Evolutionary conservation across 116 monocot genomes (phyloP), one percentile per base, ranked within the genome.

Genomic region (Zostera marina): DNA sequence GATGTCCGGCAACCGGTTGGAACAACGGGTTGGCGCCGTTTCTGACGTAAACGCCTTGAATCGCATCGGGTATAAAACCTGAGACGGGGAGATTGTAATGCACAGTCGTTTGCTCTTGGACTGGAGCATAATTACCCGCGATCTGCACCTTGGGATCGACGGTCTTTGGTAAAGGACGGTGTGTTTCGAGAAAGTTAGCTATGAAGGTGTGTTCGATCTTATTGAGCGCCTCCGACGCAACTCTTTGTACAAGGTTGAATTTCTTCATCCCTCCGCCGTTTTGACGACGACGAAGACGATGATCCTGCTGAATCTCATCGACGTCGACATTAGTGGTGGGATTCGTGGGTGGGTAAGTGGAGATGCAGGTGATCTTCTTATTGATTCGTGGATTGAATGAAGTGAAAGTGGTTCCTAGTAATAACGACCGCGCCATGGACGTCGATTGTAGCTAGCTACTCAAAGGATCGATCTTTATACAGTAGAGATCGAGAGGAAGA

Each of bases 21-120:
- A 91, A 54, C 64, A 77, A 54, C 0, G 91, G 92, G 76, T 86
- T 87, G 40, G 87, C 80, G 1, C 92, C 92, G 44, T 92, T 86
- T 13, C 92, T 68, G n/a, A 87, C 24, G 73, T 92, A 92, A 8
- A 78, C 72, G 20, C 83, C 84, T 0, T 63, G 51, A 17, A 42
- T 44, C 8, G 2, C 46, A 1, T 0, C 53, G 2, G 81, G 86
- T 11, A 87, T 81, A 7, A 55, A 21, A 11, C 79, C 78, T 1
- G n/a, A 0, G 4, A 82, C 74, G 0, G 51, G 47, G 11, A 82
- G 60, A 32, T 57, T 44, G 47, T 39, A 17, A 6, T 32, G 22
- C 9, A 72, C 72, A 22, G 68, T 56, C 5, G 56, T 46, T 6
- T 59, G 59, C 56, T 82, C 82, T 0, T 14, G 26, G 1, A 78